Evolutionary conservation across 805 yeast genomes (phyloP), one percentile per base, ranked within the genome.

Genomic region (Myxozyma monticola): DNA sequence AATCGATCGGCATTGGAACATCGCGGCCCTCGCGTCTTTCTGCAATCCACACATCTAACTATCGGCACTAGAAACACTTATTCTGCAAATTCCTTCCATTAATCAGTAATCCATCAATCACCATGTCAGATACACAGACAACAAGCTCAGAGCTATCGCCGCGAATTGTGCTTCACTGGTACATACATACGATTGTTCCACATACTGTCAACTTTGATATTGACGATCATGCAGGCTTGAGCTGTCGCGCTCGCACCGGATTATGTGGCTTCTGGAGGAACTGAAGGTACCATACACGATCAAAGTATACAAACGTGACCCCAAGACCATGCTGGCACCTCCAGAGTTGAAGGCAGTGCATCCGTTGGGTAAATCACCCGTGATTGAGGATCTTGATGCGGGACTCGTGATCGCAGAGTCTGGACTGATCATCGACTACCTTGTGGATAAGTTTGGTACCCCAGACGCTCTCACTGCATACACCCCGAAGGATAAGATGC

Each of bases 191-290:
- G n/a, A n/a, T n/a, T n/a, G n/a, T n/a, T n/a, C n/a, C n/a, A n/a
- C n/a, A n/a, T n/a, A n/a, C n/a, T n/a, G n/a, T n/a, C n/a, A n/a
- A n/a, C n/a, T n/a, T n/a, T n/a, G n/a, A n/a, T n/a, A n/a, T n/a
- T n/a, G n/a, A n/a, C n/a, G n/a, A n/a, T n/a, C n/a, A n/a, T n/a
- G n/a, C 10, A 60, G 77, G 75, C 73, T 80, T 38, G 74, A 74
- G 48, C 68, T 74, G 17, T 82, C 88, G 3, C 72, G 90, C 61
- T 68, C 87, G 1, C 79, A 76, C 45, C 72, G 89, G 48, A 72
- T 83, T 8, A 61, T 79, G 26, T 84, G 88, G 85, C 67, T 81
- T 40, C 68, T 85, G n/a, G 87, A 83, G 52, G 77, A 81, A 42
- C 68, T 85, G 12, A 71, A 71, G 12, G 61, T 83, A 5, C 77